Base-by-base conservation (phyloP, 2,329 filamentous ascomycete genomes). In the Exophiala viscosa region DNA sequence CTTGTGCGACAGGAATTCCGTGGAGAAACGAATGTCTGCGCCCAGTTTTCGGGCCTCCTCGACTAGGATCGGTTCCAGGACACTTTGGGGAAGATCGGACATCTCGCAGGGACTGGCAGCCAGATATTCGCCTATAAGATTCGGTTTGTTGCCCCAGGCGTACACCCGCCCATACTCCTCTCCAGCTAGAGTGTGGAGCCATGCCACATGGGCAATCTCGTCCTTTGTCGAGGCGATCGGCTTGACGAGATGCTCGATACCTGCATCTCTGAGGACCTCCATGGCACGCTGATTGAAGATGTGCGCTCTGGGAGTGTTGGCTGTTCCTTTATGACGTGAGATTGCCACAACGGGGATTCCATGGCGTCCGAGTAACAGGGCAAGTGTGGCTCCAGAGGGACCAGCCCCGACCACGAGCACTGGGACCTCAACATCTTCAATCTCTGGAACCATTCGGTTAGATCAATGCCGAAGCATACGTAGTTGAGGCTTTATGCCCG, bases 31-130 rank as follows among this genome's bases (percentile, higher is more conserved):
- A 39, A 71, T 62, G 3, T 62, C 66, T 62, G 74, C 77, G 10
- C 75, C 75, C 13, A 62, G 44, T 34, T 64, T 60, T 5, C 67
- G 68, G 2, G 75, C 75, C 32, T 72, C 60, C 3, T 70, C 64
- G 11, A 75, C 68, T 5, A 78, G 67, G 28, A 77, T 68, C 1
- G 76, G 76, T 54, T 78, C 76, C 3, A 78, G 64, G n/a, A 73
- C 60, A 1, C 75, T 77, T 57, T 78, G 76, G 1, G 76, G 75
- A 1, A 77, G 65, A 60, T 77, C 75, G 6, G 71, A 59, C 23
- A 68, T 70, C 1, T 61, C 54, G 47, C 73, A 76, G 6, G 75
- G 75, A 50, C 69, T 73, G 2, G 73, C 72, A 7, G 57, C 57
- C 5, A 20, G 5, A 18, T 48, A 48, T 14, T 39, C 35, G 4